Conservation (phyloP, 106 monocot genomes). For the Ottelia alismoides region DNA sequence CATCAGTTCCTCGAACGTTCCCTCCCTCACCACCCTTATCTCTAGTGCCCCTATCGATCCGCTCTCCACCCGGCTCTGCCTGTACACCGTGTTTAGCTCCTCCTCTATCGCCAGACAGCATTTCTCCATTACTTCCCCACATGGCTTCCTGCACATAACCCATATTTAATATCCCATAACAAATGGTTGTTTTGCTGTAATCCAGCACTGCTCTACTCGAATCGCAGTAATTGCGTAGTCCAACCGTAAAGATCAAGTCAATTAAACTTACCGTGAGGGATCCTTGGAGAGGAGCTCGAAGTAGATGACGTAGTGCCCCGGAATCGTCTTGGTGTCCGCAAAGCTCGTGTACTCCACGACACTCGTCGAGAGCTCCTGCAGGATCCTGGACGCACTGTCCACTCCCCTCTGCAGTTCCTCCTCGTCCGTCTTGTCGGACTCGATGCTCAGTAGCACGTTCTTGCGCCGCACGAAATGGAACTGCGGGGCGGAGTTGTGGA, state of each 20-base stretch:
- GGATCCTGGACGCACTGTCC: slow-evolving; percentile 35
- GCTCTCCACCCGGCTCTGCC: slow-evolving; percentile 72
- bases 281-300: no score
- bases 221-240: no score
- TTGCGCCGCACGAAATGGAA: slow-evolving; percentile 69
- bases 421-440: slow-evolving; percentile 31
- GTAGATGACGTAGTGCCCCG: no score
- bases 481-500: slow-evolving; percentile 61
- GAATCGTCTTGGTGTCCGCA: slow-evolving; percentile 45
- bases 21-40: slow-evolving; percentile 61
- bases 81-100: slow-evolving; percentile 61
- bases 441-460: slow-evolving; percentile 73
- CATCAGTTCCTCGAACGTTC: slow-evolving; percentile 90
- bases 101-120: slow-evolving; percentile 78
- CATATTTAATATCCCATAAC: no score
- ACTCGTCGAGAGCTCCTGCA: slow-evolving; percentile 11
- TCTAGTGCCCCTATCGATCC: slow-evolving; percentile 78
- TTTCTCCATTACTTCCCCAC: slow-evolving; percentile 22
- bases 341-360: slow-evolving; percentile 68
- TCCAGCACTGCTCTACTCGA: no score
- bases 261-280: no score
- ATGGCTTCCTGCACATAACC: neutral
- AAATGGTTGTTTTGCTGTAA: no score
- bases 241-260: no score
- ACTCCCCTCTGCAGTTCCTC: slow-evolving; percentile 59